These are phyloP conservation scores for Alnus rubra DNA, from an alignment of 306 rosid species.

Conservation along the genomic window DNA sequence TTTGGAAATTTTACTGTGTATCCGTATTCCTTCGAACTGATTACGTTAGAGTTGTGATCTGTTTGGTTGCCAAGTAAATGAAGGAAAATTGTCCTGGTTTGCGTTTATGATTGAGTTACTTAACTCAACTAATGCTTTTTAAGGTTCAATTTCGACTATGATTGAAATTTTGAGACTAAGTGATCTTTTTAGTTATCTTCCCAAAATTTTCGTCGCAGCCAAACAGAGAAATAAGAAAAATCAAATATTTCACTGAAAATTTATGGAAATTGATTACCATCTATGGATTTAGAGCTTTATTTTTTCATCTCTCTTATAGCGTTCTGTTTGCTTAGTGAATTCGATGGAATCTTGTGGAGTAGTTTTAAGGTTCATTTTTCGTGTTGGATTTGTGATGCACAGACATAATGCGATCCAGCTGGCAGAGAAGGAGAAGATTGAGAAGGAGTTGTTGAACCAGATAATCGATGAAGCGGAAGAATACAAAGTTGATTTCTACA, in stretches of 20 bases:
- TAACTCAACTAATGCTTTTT: background rate
- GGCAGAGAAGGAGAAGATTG: constrained; percentile 45
- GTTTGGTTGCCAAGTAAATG: background rate
- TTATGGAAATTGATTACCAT: background rate
- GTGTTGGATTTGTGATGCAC: background rate
- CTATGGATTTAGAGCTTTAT: background rate
- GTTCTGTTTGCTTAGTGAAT: background rate
- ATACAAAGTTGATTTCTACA: constrained; percentile 44
- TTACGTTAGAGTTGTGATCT: background rate
- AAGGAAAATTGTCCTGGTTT: background rate
- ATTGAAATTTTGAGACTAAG: background rate
- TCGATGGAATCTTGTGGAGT: background rate
- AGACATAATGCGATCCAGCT: constrained; percentile 43
- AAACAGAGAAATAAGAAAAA: background rate
- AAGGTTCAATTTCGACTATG: background rate
- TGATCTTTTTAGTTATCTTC: background rate
- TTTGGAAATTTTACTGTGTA: background rate
- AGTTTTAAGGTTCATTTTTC: background rate
- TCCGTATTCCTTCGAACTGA: background rate
- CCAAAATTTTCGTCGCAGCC: background rate
- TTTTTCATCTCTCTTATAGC: background rate
- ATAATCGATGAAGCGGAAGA: constrained; percentile 42
- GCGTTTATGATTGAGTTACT: background rate
- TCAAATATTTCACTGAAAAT: background rate
- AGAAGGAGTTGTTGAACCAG: constrained; percentile 40